Base-by-base conservation (phyloP, 371 early-diverging fungal species). In the Parasitella parasitica region DNA sequence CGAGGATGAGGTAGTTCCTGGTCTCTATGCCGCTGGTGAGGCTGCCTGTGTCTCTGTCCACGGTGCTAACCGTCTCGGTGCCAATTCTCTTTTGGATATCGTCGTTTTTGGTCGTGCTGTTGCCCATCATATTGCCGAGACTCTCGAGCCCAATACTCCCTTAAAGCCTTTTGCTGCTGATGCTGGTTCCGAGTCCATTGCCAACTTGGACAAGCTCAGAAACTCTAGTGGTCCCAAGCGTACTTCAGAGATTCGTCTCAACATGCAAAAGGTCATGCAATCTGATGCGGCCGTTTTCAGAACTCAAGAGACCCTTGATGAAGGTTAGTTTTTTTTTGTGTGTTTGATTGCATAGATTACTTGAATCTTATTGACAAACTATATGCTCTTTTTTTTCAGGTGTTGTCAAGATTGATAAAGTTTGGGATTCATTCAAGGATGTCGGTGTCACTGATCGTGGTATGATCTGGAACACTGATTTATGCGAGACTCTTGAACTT, bases 231-330 rank as follows among this genome's bases (percentile, higher is more conserved):
- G 97, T 48, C 71, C 78, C 37, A 80, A 83, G 71, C 76, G 88
- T 26, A 97, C 97, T 18, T 91, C 98, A 53, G 87, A 89, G 32
- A 87, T 98, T 56, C 92, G 98, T 62, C 82, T 95, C 62, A 83
- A 86, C 72, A 97, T 98, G 97, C 97, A 97, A 81, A 95, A 95
- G 86, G 86, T 87, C 57, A 98, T 98, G 98, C 98, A 98, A 82
- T 86, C 78, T 76, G 91, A 97, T 76, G 98, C 98, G 35, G 97
- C 97, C 63, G 97, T 98, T 38, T 98, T 98, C 89, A 84, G 98
- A 74, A 97, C 94, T 35, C 93, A 98, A 78, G 80, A 85, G 12
- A 85, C 91, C 18, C 84, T 98, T 60, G 93, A 94, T 72, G 93
- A 95, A 78, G 98, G 84, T 75, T 68, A 66, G 26, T 15, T 50